Conservation (phyloP, 345 rosid species). For the Eucalyptus lansdowneana region DNA sequence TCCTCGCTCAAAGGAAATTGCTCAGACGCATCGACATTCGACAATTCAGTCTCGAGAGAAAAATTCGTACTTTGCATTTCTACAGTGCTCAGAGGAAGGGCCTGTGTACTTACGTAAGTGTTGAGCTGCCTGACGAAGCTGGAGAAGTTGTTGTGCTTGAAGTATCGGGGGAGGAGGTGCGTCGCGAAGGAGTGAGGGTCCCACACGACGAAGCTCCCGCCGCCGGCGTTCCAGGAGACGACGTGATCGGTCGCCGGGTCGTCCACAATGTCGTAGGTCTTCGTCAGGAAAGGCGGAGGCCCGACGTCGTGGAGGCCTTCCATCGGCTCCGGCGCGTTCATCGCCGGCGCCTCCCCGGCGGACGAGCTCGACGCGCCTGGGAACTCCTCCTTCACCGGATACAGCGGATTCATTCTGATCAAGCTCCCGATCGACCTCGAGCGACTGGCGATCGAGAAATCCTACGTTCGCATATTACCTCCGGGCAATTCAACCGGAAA, state of each 20-base stretch:
- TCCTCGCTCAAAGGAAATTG: neutral
- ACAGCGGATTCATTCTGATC: conserved; percentile 25
- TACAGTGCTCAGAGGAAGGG: neutral
- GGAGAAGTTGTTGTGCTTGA: conserved; percentile 94
- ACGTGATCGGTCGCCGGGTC: conserved; percentile 49
- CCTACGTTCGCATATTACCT: neutral
- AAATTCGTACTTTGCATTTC: neutral
- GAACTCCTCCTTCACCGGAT: conserved; percentile 29
- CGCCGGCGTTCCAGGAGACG: conserved; percentile 61
- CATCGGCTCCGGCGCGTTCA: conserved; percentile 33
- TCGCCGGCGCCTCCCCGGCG: neutral
- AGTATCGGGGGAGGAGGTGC: conserved; percentile 53
- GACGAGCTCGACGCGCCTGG: neutral
- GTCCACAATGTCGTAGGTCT: conserved; percentile 79
- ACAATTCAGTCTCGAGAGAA: neutral
- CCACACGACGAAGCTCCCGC: conserved; percentile 74
- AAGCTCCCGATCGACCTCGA: neutral
- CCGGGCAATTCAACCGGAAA: neutral
- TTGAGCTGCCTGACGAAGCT: conserved; percentile 89
- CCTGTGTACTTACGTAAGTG: conserved; percentile 52
- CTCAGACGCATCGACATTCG: neutral
- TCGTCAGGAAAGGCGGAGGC: conserved; percentile 72
- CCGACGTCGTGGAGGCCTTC: conserved; percentile 75
- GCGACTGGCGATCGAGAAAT: neutral
- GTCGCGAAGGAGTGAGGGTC: conserved; percentile 61